phyloP scores from a whole-genome alignment of 768 basidiomycete species.

The Pisolithus microcarpus region DNA sequence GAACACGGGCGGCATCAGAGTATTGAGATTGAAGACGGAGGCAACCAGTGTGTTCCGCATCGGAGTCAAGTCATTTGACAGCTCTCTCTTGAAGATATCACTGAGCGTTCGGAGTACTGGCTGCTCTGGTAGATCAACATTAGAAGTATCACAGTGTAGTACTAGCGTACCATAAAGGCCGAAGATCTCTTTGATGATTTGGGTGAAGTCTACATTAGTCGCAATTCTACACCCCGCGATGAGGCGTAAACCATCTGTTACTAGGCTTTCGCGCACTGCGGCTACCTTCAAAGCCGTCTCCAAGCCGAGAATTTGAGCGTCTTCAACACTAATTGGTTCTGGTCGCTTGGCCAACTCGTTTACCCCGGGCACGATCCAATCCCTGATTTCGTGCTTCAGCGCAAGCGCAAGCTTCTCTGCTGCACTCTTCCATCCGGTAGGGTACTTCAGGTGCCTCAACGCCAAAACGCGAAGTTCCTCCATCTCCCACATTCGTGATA shows the following conservation, averaged over 20 bases:
- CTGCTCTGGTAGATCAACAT: too few relatives aligned
- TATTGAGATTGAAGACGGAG: too few relatives aligned
- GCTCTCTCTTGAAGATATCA: too few relatives aligned
- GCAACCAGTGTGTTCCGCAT: too few relatives aligned
- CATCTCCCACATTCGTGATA: constrained; percentile 35
- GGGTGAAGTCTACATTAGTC: background rate
- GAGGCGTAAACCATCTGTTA: background rate
- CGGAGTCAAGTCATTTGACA: too few relatives aligned
- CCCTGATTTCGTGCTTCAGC: constrained; percentile 22
- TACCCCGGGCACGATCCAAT: constrained; percentile 29
- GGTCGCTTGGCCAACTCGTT: constrained; percentile 11
- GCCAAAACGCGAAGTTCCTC: constrained; percentile 24
- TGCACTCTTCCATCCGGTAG: background rate
- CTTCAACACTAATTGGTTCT: constrained; percentile 12
- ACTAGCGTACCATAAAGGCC: background rate
- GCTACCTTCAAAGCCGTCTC: constrained; percentile 17
- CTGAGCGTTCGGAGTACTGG: too few relatives aligned
- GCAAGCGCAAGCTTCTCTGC: constrained; percentile 27
- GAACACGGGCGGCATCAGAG: too few relatives aligned
- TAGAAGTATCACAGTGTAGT: too few relatives aligned
- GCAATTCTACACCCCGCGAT: background rate
- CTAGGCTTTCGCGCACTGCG: constrained; percentile 16
- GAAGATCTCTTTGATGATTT: background rate
- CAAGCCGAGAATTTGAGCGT: constrained; percentile 10
- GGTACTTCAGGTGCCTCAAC: constrained; percentile 21